A percentile compares a stretch with the other conserved stretches of the same genome.
Conservation (phyloP, 2,329 filamentous ascomycete species). For the Verticillium albo-atrum region DNA sequence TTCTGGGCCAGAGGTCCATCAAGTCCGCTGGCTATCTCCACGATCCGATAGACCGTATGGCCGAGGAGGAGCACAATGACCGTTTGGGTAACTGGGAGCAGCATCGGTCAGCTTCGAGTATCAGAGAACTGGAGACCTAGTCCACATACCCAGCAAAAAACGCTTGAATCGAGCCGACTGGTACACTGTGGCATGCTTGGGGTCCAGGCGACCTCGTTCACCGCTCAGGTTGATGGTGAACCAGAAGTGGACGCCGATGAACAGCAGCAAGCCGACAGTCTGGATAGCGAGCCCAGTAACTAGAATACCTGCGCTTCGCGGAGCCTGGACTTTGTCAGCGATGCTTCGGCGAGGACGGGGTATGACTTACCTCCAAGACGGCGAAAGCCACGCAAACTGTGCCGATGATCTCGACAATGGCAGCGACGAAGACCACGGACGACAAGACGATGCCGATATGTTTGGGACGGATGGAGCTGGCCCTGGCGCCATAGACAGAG, state of each 20-base stretch:
- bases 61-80: slow-evolving; percentile 30
- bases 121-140: too few relatives aligned
- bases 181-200: slow-evolving; percentile 33
- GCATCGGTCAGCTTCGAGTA: neutral
- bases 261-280: slow-evolving; percentile 31
- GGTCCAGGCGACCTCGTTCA: slow-evolving; percentile 31
- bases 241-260: slow-evolving; percentile 32
- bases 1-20: slow-evolving; percentile 30
- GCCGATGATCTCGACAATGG: slow-evolving; percentile 32
- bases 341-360: too few relatives aligned
- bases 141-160: slow-evolving; percentile 38
- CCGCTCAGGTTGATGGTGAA: slow-evolving; percentile 34
- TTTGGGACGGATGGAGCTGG: slow-evolving; percentile 29
- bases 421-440: slow-evolving; percentile 25
- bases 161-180: slow-evolving; percentile 34
- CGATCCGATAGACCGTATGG: slow-evolving; percentile 35
- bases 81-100: slow-evolving; percentile 28
- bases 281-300: slow-evolving; percentile 41
- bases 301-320: slow-evolving; percentile 31
- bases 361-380: slow-evolving; percentile 8
- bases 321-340: slow-evolving; percentile 16
- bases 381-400: slow-evolving; percentile 32
- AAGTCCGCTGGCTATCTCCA: slow-evolving; percentile 32
- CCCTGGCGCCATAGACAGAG: slow-evolving; percentile 39
- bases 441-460: slow-evolving; percentile 28